Evolutionary conservation across 345 rosid species (phyloP).

Genomic region (Lenwebbia sp.): DNA sequence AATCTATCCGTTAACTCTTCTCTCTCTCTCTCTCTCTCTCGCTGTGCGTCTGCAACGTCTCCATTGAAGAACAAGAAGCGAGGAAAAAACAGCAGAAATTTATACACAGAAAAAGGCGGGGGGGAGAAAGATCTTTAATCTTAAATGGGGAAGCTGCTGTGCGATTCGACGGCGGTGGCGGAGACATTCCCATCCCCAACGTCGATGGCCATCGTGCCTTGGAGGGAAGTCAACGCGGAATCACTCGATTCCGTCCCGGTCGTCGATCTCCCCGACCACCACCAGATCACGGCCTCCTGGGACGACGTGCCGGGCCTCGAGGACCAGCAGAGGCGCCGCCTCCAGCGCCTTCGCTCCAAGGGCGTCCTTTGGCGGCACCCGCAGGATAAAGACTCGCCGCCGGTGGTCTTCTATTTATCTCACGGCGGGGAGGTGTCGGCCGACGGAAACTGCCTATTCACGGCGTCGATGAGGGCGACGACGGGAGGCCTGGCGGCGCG

Average conservation of each 20-base stretch:
- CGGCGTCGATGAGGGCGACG: conserved; percentile 77
- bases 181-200: conserved; percentile 55
- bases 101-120: neutral
- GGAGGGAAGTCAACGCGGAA: conserved; percentile 42
- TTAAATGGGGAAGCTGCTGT: conserved; percentile 74
- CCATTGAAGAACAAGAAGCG: conserved; percentile 9
- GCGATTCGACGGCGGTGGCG: conserved; percentile 63
- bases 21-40: conserved; percentile 9
- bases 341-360: conserved; percentile 56
- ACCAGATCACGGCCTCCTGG: conserved; percentile 31
- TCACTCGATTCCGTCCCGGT: conserved; percentile 32
- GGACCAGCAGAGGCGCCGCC: conserved; percentile 78
- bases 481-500: conserved; percentile 43
- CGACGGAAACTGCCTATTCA: conserved; percentile 96
- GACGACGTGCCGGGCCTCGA: conserved; percentile 77
- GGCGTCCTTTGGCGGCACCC: conserved; percentile 96
- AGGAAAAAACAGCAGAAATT: neutral
- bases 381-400: conserved; percentile 20
- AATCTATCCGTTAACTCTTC: conserved; percentile 54
- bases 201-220: conserved; percentile 43
- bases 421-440: conserved; percentile 95
- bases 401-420: conserved; percentile 69
- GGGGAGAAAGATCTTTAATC: neutral
- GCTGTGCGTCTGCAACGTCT: neutral
- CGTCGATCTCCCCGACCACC: conserved; percentile 22